phyloP scores from a whole-genome alignment of 164 flowering plant species.

The Stephania yunnanensis region DNA sequence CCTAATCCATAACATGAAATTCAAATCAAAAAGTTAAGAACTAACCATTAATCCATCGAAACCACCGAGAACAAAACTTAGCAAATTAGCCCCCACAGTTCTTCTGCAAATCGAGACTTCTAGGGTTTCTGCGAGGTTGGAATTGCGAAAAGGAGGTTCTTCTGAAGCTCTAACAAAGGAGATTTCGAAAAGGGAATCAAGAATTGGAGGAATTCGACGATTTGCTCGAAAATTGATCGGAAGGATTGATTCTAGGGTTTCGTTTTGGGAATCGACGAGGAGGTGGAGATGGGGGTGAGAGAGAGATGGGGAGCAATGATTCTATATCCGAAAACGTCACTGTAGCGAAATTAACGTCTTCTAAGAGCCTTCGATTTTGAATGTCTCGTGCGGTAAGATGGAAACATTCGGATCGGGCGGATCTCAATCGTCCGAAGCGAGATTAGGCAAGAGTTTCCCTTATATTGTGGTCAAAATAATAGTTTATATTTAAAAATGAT shows the following conservation, averaged over 20 bases:
- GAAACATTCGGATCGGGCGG: neutral
- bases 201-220: neutral
- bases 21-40: conserved; percentile 3
- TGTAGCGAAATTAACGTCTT: neutral
- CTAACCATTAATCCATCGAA: conserved; percentile 11
- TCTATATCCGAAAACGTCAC: neutral
- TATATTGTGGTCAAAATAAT: too few species aligned
- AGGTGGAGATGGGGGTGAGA: neutral
- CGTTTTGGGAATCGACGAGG: neutral
- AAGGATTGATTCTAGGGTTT: neutral
- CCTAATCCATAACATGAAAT: conserved; percentile 3
- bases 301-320: neutral
- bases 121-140: neutral
- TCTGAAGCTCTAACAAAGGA: neutral
- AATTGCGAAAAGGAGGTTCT: neutral
- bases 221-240: neutral
- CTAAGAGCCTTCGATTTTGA: neutral
- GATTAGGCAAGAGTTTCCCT: neutral
- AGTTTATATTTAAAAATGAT: too few species aligned
- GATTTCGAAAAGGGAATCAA: neutral
- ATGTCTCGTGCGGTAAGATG: too few species aligned
- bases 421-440: neutral
- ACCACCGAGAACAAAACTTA: neutral
- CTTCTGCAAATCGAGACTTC: neutral
- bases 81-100: neutral